phyloP scores from a whole-genome alignment of 2,329 filamentous ascomycete genomes.

The Aspergillus texensis region DNA sequence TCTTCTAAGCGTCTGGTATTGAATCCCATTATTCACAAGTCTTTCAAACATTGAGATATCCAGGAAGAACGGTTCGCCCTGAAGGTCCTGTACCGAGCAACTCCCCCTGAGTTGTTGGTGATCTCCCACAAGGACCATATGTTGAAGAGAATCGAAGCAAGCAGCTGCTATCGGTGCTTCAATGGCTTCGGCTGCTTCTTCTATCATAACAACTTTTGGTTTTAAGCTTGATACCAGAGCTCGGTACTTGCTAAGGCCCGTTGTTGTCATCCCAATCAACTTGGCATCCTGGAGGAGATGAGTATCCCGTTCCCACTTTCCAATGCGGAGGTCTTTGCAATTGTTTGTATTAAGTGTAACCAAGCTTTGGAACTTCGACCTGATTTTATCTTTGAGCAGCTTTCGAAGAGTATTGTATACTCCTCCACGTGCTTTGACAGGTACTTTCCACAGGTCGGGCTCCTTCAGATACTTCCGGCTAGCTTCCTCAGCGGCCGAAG shows the following conservation, averaged over 20 bases:
- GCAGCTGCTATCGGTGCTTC: constrained; percentile 60
- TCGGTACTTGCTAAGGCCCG: constrained; percentile 79
- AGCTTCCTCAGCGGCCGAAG: constrained; percentile 32
- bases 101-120: constrained; percentile 75
- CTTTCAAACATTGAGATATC: constrained; percentile 80
- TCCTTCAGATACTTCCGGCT: constrained; percentile 40
- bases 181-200: constrained; percentile 77
- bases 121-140: constrained; percentile 73
- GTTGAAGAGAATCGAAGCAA: constrained; percentile 64
- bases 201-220: constrained; percentile 71
- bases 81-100: constrained; percentile 64
- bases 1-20: constrained; percentile 65
- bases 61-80: constrained; percentile 64
- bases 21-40: constrained; percentile 66
- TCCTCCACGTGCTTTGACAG: constrained; percentile 57
- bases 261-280: constrained; percentile 72
- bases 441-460: constrained; percentile 65
- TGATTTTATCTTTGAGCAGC: constrained; percentile 53
- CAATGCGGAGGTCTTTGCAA: constrained; percentile 58
- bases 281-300: constrained; percentile 63
- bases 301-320: constrained; percentile 62
- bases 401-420: constrained; percentile 69
- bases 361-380: constrained; percentile 51
- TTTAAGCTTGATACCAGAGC: constrained; percentile 66
- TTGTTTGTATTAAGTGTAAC: constrained; percentile 54